A percentile compares a stretch with the other conserved stretches of the same genome.
Conservation (phyloP, 305 asterid genomes). For the Solanum hybrid region DNA sequence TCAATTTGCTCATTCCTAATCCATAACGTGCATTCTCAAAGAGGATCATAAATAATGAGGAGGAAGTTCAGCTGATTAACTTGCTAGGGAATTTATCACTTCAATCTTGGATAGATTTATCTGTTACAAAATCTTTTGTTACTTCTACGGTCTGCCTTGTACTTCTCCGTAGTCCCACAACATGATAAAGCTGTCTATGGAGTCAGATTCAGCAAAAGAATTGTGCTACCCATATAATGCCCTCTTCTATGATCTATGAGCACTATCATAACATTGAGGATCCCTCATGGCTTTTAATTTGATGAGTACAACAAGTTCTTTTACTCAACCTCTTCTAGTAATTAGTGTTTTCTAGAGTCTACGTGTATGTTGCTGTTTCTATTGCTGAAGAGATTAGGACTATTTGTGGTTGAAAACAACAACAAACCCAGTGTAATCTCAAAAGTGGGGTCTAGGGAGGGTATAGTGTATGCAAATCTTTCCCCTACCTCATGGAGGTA, state of each 20-base stretch:
- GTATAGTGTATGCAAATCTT: not conserved
- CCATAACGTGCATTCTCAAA: not conserved
- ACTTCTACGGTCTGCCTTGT: not conserved
- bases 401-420: not conserved
- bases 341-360: not conserved
- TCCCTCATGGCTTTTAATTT: not conserved
- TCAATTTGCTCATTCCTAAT: not conserved
- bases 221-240: not conserved
- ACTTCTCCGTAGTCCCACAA: not conserved
- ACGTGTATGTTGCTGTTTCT: not conserved
- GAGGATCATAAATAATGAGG: not conserved
- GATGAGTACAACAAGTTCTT: not conserved
- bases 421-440: not conserved
- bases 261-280: not conserved
- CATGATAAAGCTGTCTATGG: slow-evolving; percentile 1
- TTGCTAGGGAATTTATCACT: not conserved
- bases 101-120: not conserved
- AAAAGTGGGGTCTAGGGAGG: not conserved
- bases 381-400: not conserved
- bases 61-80: not conserved
- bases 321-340: slow-evolving; percentile 1
- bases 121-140: not conserved
- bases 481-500: not conserved
- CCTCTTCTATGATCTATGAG: slow-evolving; percentile 1
- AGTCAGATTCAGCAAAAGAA: not conserved